These are phyloP conservation scores for Salvia miltiorrhiza DNA, from an alignment of 257 asterid species.

Conservation along the genomic window DNA sequence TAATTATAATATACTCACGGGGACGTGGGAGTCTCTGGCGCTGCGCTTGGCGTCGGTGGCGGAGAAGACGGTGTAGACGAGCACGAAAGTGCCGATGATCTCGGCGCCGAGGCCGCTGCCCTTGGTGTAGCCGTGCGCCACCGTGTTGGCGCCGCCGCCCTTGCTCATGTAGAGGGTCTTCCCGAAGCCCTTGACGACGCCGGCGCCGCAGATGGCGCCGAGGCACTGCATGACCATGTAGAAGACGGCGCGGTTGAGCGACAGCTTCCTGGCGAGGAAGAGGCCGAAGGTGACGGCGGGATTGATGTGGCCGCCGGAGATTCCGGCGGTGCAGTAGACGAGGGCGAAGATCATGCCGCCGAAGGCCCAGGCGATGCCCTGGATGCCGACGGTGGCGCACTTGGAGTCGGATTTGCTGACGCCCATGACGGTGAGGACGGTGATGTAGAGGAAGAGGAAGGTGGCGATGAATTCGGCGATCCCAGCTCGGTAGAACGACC, in stretches of 20 bases:
- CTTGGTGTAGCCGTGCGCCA: slow-evolving; percentile 39
- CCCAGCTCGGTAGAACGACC: slow-evolving; percentile 49
- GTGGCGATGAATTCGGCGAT: slow-evolving; percentile 47
- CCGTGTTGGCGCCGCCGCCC: slow-evolving; percentile 45
- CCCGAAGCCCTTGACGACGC: slow-evolving; percentile 42
- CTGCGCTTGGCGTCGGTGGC: slow-evolving; percentile 50
- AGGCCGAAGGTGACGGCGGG: slow-evolving; percentile 47
- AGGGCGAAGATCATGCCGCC: slow-evolving; percentile 56
- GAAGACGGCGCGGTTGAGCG: slow-evolving; percentile 36
- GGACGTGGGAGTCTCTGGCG: slow-evolving; percentile 51
- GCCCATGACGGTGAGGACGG: slow-evolving; percentile 44
- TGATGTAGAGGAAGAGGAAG: slow-evolving; percentile 38
- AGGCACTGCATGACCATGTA: slow-evolving; percentile 45
- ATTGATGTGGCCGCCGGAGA: slow-evolving; percentile 46
- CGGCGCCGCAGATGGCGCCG: slow-evolving; percentile 44
- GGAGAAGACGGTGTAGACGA: no score
- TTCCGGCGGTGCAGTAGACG: slow-evolving; percentile 53
- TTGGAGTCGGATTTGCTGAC: slow-evolving; percentile 36
- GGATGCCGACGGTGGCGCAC: slow-evolving; percentile 45
- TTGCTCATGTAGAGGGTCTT: slow-evolving; percentile 29
- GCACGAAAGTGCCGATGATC: slow-evolving; percentile 38
- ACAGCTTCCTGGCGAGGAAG: slow-evolving; percentile 37
- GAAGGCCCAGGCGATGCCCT: slow-evolving; percentile 54
- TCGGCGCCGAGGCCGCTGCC: slow-evolving; percentile 49
- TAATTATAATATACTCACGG: slow-evolving; percentile 25